Conservation (phyloP, 78 protist species). For the Dictyostelium citrinum region DNA sequence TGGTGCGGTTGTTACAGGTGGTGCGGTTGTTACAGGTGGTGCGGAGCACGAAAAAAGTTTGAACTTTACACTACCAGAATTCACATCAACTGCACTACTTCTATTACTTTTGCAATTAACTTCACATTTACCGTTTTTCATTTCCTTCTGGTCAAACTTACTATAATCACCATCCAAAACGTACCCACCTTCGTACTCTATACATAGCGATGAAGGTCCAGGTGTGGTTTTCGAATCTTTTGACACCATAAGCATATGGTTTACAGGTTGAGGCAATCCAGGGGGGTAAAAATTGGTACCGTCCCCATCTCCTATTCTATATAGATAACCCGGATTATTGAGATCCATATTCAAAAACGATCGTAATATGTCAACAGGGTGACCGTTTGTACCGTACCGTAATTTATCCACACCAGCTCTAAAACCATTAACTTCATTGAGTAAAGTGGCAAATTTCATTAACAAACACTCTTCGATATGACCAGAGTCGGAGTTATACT, state of each 20-base stretch:
- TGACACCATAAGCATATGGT: background rate
- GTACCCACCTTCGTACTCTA: background rate
- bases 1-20: background rate
- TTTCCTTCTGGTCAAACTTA: background rate
- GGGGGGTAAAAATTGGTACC: background rate
- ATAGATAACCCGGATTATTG: background rate
- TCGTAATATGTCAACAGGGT: background rate
- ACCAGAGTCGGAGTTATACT: background rate
- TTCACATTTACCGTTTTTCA: background rate
- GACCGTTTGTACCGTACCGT: background rate
- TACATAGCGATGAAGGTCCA: background rate
- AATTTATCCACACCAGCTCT: background rate
- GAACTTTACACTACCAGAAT: background rate
- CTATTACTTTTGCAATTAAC: too few species aligned
- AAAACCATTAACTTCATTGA: background rate
- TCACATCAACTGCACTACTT: too few species aligned
- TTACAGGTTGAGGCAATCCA: background rate
- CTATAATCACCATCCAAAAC: slow-evolving; percentile 6
- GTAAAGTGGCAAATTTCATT: background rate
- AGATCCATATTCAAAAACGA: background rate
- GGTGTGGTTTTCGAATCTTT: background rate
- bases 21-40: background rate
- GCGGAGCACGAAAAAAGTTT: background rate
- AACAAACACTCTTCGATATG: background rate
- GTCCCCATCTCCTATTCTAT: background rate